These are phyloP conservation scores for Lablab purpureus DNA, from an alignment of 306 rosid species.

Conservation along the genomic window DNA sequence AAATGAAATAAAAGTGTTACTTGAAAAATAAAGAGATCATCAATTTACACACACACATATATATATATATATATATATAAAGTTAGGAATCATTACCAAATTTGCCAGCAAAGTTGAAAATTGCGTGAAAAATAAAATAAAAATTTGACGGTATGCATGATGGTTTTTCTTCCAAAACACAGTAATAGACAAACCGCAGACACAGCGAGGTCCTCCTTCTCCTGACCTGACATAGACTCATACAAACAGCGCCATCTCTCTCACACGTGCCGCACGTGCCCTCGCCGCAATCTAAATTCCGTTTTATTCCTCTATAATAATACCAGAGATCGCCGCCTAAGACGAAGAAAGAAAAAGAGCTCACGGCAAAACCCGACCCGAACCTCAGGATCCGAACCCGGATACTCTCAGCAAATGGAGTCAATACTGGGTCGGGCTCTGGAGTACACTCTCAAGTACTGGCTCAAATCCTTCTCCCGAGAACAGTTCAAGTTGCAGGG, in stretches of 20 bases:
- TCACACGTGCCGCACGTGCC: slow-evolving; percentile 47
- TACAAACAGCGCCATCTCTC: background rate
- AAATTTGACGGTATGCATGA: background rate
- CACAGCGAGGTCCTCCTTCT: background rate
- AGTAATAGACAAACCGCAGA: background rate
- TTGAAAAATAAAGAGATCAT: too few species aligned
- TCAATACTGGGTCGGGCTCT: slow-evolving; percentile 84
- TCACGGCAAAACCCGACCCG: slow-evolving; percentile 40
- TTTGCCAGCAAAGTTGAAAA: background rate
- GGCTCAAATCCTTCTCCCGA: slow-evolving; percentile 91
- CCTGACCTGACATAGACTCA: background rate
- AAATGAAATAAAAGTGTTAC: too few species aligned
- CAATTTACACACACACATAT: too few species aligned
- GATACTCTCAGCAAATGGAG: slow-evolving; percentile 59
- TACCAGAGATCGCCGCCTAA: background rate
- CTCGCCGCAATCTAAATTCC: slow-evolving; percentile 37
- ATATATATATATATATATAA: too few species aligned
- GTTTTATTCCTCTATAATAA: background rate
- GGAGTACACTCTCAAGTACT: slow-evolving; percentile 94
- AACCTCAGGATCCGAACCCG: slow-evolving; percentile 33
- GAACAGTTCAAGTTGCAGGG: slow-evolving; percentile 97
- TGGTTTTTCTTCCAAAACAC: background rate
- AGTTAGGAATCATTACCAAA: too few species aligned
- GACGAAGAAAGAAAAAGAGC: background rate
- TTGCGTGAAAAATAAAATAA: background rate